Evolutionary conservation across 495 filamentous ascomycete genomes (phyloP), one percentile per base, ranked within the genome.

Genomic region (Penicillium dipodomyicola): DNA sequence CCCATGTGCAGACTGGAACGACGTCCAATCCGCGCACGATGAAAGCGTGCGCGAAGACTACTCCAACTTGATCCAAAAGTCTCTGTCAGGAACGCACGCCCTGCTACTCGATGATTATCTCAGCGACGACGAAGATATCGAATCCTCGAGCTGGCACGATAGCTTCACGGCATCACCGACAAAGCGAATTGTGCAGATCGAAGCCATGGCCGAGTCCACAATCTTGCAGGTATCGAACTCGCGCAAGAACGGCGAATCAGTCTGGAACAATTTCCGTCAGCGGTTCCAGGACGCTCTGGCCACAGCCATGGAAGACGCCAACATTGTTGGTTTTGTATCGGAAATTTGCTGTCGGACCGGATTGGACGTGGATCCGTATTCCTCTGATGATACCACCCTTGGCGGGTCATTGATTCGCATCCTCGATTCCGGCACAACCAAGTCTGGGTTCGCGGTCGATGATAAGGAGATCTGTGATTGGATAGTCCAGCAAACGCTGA

Each of bases 341-440:
- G 83, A 92, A 29, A 79, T 96, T 48, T 95, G 91, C 67, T 95
- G 95, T 65, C 82, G 92, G 12, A 88, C 84, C 3, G 91, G 92
- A 0, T 76, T 96, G 14, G 80, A 77, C 39, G 63, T 79, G 6
- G 65, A 73, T 35, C 48, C 67, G 15, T 54, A 67, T 42, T 61
- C 61, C 4, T 48, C 63, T 3, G 69, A 73, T 8, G 71, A 74
- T 42, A 52, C 59, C 20, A 54, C 60, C 7, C 49, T 75, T 32
- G 63, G 67, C 22, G 64, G 65, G 22, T 70, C 74, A 20, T 64
- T 78, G 42, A 56, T 64, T 8, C 70, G 73, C 8, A 69, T 61
- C 17, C 49, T 71, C 5, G 56, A 63, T 41, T 64, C 48, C 46
- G 61, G 49, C 12, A 63, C 61, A 3, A 56, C 35, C 19, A 67